Percentiles rank a stretch among this genome's conserved stretches.
Conservation (phyloP, 345 rosid genomes). For the Gossypium turneri region DNA sequence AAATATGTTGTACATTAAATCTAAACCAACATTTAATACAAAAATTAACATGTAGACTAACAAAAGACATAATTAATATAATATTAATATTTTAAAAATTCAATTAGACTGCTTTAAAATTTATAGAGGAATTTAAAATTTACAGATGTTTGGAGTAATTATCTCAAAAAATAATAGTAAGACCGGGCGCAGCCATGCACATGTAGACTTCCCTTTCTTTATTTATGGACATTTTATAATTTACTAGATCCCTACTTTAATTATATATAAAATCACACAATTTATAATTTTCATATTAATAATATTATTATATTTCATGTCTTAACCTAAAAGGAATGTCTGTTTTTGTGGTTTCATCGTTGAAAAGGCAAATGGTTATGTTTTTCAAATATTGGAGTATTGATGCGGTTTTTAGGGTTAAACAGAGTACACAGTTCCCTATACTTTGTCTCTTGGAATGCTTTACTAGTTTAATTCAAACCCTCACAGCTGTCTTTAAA, state of each 20-base stretch:
- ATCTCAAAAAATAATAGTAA: neutral
- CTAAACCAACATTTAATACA: too few species aligned
- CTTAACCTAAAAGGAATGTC: too few species aligned
- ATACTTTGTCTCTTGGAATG: slow-evolving; percentile 27
- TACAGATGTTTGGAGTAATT: too few species aligned
- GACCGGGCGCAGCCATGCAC: slow-evolving; percentile 36
- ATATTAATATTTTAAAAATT: too few species aligned
- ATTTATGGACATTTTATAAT: slow-evolving; percentile 7
- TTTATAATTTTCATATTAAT: neutral
- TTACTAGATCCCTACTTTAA: neutral
- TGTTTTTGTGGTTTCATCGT: too few species aligned
- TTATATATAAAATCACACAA: neutral
- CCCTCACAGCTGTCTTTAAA: slow-evolving; percentile 42
- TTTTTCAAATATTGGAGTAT: neutral
- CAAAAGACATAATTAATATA: too few species aligned
- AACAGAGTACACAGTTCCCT: slow-evolving; percentile 25
- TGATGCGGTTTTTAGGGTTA: slow-evolving; percentile 12
- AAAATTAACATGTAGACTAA: too few species aligned
- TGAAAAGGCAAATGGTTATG: too few species aligned
- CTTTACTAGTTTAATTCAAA: slow-evolving; percentile 27
- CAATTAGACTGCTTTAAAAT: too few species aligned
- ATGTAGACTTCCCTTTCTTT: neutral
- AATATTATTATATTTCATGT: too few species aligned
- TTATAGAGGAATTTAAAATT: too few species aligned
- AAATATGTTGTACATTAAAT: too few species aligned